Base-by-base conservation (phyloP, 768 basidiomycete genomes). In the Chalciporus chontae region DNA sequence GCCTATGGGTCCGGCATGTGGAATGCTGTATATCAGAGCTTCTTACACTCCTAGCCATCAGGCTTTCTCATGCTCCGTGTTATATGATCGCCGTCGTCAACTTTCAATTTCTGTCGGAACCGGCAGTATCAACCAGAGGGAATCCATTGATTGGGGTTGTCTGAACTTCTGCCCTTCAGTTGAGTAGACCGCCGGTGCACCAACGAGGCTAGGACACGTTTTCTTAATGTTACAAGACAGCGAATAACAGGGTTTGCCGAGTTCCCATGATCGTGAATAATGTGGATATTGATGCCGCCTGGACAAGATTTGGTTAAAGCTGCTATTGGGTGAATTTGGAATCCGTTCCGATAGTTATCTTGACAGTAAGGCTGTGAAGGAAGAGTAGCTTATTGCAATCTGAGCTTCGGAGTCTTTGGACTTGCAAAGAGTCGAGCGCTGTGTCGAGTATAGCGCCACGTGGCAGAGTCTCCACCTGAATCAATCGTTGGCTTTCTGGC, bases 161-260 rank as follows among this genome's bases (percentile, higher is more conserved):
- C 67, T 61, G 40, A 21, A 21, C 46, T 54, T 55, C 43, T 50
- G 34, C 45, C 50, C 43, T 60, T 50, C 56, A 55, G 51, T 50
- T 38, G 41, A 59, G 42, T 44, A 40, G 56, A 51, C 66, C 53
- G 43, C 51, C 48, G 54, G 55, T 63, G 60, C 32, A 47, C 42
- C 57, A 64, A 62, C 60, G 67, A 61, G 62, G 67, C 65, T 50
- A 39, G 50, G 44, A 67, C 67, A 67, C 58, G 65, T 63, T 69
- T 60, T 49, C 58, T 69, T 67, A 53, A 67, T 67, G 46, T 53
- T 41, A 52, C 52, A 50, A 60, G 54, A 47, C 51, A 53, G 57
- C 41, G 44, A 55, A 55, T 61, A 48, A 48, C 50, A 50, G 58
- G 41, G 55, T 55, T 26, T 52, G 50, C 38, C 27, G 21, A 45